Evolutionary conservation across 1,284 basidiomycete species (phyloP).

Genomic region (Cryptococcus sp.): DNA sequence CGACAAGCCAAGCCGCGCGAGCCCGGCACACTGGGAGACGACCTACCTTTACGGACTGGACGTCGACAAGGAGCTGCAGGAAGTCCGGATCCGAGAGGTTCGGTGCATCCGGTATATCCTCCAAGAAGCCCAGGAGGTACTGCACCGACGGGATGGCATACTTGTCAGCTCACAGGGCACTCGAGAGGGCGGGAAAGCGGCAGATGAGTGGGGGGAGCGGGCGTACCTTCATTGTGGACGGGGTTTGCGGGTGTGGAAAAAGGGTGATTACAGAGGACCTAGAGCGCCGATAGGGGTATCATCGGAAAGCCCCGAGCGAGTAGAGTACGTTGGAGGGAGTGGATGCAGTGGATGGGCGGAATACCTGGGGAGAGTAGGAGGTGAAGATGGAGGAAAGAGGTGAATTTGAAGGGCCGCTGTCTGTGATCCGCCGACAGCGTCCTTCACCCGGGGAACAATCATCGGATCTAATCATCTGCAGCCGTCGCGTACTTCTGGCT

Average conservation of each 20-base stretch:
- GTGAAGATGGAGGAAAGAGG: conserved; percentile 7
- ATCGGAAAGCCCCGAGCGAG: conserved; percentile 27
- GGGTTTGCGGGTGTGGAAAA: conserved; percentile 5
- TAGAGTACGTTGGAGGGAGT: background rate
- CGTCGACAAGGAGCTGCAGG: conserved; percentile 49
- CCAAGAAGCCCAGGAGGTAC: conserved; percentile 52
- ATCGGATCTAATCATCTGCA: background rate
- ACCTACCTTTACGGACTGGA: conserved; percentile 49
- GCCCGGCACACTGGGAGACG: background rate
- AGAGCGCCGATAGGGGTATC: conserved; percentile 19
- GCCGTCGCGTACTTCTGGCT: background rate
- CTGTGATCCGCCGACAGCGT: no score
- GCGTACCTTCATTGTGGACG: conserved; percentile 42
- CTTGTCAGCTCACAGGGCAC: conserved; percentile 16
- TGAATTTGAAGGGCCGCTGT: background rate
- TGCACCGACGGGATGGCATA: conserved; percentile 35
- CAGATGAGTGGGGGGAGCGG: background rate
- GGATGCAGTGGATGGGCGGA: conserved; percentile 37
- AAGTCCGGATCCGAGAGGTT: conserved; percentile 47
- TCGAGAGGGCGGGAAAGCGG: background rate
- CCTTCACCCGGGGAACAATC: background rate
- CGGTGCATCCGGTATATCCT: conserved; percentile 45
- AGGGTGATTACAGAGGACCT: conserved; percentile 1
- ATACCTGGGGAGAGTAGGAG: conserved; percentile 17
- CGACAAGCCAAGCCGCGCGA: background rate